Percentiles rank a stretch among this genome's conserved stretches.
These are phyloP conservation scores for Globisporangium spinosum DNA, from an alignment of 352 stramenopile species.

Conservation along the genomic window DNA sequence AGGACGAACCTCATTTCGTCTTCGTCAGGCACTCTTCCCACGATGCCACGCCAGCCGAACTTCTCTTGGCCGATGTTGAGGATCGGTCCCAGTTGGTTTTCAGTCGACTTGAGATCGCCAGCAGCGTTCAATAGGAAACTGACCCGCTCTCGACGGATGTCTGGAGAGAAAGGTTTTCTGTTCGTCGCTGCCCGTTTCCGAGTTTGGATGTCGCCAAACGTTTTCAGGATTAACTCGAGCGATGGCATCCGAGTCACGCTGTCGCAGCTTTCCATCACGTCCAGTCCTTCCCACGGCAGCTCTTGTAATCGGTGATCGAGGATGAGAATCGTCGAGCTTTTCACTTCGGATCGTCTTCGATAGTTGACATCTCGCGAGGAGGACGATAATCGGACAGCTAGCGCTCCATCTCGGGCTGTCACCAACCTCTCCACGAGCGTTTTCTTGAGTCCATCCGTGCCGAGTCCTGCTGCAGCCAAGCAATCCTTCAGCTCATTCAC, in stretches of 20 bases:
- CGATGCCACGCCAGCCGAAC: slow-evolving; percentile 51
- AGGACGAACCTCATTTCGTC: slow-evolving; percentile 44
- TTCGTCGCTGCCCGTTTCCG: neutral
- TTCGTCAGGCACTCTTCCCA: slow-evolving; percentile 45
- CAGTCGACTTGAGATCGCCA: slow-evolving; percentile 64
- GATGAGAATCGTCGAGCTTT: slow-evolving; percentile 52
- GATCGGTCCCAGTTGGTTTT: slow-evolving; percentile 54
- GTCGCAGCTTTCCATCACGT: slow-evolving; percentile 35
- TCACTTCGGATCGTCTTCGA: neutral
- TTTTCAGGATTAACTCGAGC: slow-evolving; percentile 54
- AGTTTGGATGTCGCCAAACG: neutral
- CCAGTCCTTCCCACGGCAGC: slow-evolving; percentile 82
- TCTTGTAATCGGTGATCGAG: slow-evolving; percentile 59
- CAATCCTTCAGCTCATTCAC: slow-evolving; percentile 40
- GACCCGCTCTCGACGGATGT: slow-evolving; percentile 32
- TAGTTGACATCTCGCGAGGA: slow-evolving; percentile 1
- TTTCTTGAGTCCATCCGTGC: slow-evolving; percentile 47
- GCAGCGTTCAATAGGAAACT: slow-evolving; percentile 73
- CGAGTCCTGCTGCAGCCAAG: slow-evolving; percentile 28
- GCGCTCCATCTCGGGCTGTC: slow-evolving; percentile 25
- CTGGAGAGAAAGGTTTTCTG: neutral
- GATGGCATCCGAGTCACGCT: slow-evolving; percentile 76
- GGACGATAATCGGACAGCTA: slow-evolving; percentile 8
- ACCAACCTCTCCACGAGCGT: slow-evolving; percentile 39
- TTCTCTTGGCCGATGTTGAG: slow-evolving; percentile 27